phyloP scores from a whole-genome alignment of 805 yeast genomes.

The Barnettozyma pratensis region DNA sequence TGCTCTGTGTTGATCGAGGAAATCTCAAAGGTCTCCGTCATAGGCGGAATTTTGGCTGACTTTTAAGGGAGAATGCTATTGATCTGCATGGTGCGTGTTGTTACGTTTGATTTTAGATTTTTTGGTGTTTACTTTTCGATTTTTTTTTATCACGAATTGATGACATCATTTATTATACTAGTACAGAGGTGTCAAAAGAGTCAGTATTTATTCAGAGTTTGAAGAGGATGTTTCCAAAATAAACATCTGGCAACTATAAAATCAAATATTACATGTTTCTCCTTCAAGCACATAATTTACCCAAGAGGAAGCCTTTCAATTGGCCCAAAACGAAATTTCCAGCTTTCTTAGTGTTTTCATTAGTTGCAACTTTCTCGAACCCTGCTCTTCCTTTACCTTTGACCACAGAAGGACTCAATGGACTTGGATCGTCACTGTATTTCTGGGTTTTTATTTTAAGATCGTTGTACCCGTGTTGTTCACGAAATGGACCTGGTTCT shows the following conservation, averaged over 20 bases:
- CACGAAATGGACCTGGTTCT: slow-evolving; percentile 20
- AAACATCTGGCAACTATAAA: too few species aligned
- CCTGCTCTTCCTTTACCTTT: slow-evolving; percentile 5
- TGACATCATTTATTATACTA: too few species aligned
- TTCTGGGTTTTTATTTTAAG: slow-evolving; percentile 8
- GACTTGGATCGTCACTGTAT: slow-evolving; percentile 15
- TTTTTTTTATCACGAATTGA: too few species aligned
- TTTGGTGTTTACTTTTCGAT: too few species aligned
- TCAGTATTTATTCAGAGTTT: too few species aligned
- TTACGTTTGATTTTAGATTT: too few species aligned
- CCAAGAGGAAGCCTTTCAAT: slow-evolving; percentile 7
- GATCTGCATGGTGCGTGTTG: too few species aligned
- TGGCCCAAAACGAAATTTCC: slow-evolving; percentile 18
- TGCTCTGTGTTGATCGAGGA: background rate
- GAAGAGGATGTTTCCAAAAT: too few species aligned
- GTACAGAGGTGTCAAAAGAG: too few species aligned
- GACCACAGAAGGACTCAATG: slow-evolving; percentile 18
- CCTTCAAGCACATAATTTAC: background rate
- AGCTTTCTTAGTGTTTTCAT: slow-evolving; percentile 23
- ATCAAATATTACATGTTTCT: background rate
- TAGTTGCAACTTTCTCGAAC: slow-evolving; percentile 17
- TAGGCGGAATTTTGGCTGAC: background rate
- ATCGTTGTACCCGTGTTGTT: slow-evolving; percentile 21
- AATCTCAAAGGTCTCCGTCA: slow-evolving; percentile 2
- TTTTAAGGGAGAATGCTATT: background rate